Evolutionary conservation across 257 asterid genomes (phyloP), one percentile per base, ranked within the genome.

Genomic region (Striga asiatica): DNA sequence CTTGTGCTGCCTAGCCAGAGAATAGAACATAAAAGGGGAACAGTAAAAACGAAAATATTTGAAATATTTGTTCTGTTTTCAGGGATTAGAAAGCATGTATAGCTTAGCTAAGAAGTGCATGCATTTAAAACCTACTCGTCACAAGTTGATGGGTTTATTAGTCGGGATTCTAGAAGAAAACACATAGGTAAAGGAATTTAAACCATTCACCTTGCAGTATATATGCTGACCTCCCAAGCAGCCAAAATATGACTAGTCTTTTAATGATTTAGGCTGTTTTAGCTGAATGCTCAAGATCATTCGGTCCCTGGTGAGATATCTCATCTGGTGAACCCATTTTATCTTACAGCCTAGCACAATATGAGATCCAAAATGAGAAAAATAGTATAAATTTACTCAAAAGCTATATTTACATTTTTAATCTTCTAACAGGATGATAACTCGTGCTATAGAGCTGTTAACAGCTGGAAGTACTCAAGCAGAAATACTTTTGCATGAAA

Each of bases 231-330:
- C 27, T 62, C 61, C 56, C 51, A 57, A 24, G 12, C 25, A 41
- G 24, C 56, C 54, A 29, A 20, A n/a, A 23, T 61, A 31, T 70
- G 60, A 66, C 62, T 51, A 29, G 24, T 67, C 31, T 63, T 60
- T 60, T 60, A 29, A 61, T 64, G 50, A 19, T 81, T 73, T 78
- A 89, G 96, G 95, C 81, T 62, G 81, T 89, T 61, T 69, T 89
- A 48, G 95, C 94, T 13, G 96, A 81, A 73, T 89, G 98, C 76
- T 83, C 94, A 57, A 81, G 86, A 73, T 89, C 98, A 62, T 89
- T 81, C 74, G 96, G 95, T 41, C 91, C 96, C 72, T 89, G 98
- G 97, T 89, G 73, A 81, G 95, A 65, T 51, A 42, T n/a, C 11
- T 25, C 23, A 27, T 38, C 3, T 38, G n/a, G n/a, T n/a, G n/a